A percentile compares a stretch with the other conserved stretches of the same genome.
Conservation (phyloP, 1,284 basidiomycete genomes). For the Vanrija pseudolonga region DNA sequence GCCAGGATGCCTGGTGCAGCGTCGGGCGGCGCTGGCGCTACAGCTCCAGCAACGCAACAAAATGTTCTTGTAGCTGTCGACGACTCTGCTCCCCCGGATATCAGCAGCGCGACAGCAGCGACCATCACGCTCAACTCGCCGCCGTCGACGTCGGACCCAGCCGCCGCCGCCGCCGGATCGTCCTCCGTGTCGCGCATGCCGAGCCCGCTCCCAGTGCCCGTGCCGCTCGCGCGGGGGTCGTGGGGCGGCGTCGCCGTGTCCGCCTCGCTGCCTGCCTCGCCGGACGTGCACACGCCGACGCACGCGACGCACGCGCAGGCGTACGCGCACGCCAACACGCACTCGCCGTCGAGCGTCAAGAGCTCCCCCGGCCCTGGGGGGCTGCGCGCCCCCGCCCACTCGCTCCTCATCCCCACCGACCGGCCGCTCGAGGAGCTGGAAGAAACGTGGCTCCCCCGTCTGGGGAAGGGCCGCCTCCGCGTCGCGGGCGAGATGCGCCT, state of each 20-base stretch:
- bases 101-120: too few relatives aligned
- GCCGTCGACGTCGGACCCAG: too few relatives aligned
- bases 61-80: too few relatives aligned
- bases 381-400: neutral
- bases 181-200: neutral
- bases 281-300: neutral
- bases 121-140: too few relatives aligned
- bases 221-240: neutral
- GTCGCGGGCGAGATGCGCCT: constrained; percentile 37
- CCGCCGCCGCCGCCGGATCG: too few relatives aligned
- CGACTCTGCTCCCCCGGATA: too few relatives aligned
- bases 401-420: constrained; percentile 41
- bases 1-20: too few relatives aligned
- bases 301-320: neutral
- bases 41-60: too few relatives aligned
- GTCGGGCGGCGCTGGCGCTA: too few relatives aligned
- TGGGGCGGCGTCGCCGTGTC: too few relatives aligned
- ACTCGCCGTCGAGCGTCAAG: neutral
- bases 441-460: constrained; percentile 31
- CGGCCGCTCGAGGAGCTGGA: constrained; percentile 37
- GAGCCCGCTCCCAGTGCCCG: neutral
- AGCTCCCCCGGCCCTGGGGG: neutral
- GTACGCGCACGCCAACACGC: neutral
- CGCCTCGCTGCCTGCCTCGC: neutral
- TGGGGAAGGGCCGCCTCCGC: constrained; percentile 25